These are phyloP conservation scores for Pestalotiopsis sp. DNA, from an alignment of 2,329 filamentous ascomycete genomes.

Conservation along the genomic window DNA sequence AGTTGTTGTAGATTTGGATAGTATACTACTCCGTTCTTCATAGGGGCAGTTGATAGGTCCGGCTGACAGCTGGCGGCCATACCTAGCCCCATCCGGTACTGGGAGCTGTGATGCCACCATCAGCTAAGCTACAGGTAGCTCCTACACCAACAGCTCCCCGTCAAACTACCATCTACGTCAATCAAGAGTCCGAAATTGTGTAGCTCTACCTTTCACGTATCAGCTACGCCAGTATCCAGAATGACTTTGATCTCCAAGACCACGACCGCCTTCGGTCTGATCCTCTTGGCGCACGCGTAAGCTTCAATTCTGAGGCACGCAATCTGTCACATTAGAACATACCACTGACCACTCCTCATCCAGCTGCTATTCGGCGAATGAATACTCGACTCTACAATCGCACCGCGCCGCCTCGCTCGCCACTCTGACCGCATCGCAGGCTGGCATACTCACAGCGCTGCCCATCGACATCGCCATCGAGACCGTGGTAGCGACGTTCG, in stretches of 20 bases:
- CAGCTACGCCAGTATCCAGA: neutral
- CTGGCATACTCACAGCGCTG: conserved; percentile 52
- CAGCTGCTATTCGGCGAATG: conserved; percentile 95
- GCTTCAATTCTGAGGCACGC: conserved; percentile 32
- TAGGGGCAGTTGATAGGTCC: neutral
- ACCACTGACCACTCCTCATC: conserved; percentile 7
- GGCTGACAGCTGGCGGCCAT: neutral
- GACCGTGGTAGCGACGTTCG: conserved; percentile 75
- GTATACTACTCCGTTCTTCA: neutral
- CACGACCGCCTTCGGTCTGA: conserved; percentile 72
- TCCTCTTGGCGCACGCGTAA: conserved; percentile 85
- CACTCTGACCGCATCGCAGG: conserved; percentile 44
- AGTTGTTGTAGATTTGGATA: neutral
- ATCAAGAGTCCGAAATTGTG: neutral
- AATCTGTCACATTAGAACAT: neutral
- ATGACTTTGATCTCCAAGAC: conserved; percentile 74
- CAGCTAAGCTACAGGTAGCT: neutral
- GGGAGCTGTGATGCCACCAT: neutral
- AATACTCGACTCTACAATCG: conserved; percentile 78
- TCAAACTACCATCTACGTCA: neutral
- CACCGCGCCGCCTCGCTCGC: conserved; percentile 50
- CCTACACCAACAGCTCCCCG: neutral
- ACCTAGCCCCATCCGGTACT: neutral
- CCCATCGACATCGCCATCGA: conserved; percentile 84
- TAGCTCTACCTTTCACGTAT: neutral